Base-by-base conservation (phyloP, 2,329 filamentous ascomycete species). In the Uncinocarpus reesii region DNA sequence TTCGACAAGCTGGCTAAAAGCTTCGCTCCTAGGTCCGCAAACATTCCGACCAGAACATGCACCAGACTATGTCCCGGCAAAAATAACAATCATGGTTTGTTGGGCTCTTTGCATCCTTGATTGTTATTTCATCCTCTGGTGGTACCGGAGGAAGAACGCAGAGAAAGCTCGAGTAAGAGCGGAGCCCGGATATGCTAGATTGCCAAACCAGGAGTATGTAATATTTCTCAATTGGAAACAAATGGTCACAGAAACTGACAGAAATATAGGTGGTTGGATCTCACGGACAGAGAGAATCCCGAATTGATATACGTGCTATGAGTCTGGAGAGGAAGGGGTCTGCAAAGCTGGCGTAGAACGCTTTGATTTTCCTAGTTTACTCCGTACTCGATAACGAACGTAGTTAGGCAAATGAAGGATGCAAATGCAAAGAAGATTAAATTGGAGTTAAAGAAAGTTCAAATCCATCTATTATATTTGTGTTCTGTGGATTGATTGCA, bases 231-330 rank as follows among this genome's bases (percentile, higher is more conserved):
- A 20, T 18, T 26, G 28, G 13, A 28, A 45, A 38, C 50, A 46
- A 50, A 23, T 49, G 42, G 7, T 11, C 16, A 10, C 36, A n/a
- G 42, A 46, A 38, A 13, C 26, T 36, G 8, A 49, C 23, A 10
- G 13, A 32, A 13, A 20, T 26, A 18, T 28, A 70, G 66, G 48
- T 73, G 77, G 64, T 67, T 78, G 49, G 80, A 84, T 59, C 62
- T 84, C 53, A 84, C 80, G 3, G 81, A 84, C 58, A 65, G 70
- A 48, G 80, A 84, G 67, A 84, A 82, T 52, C 66, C 70, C 1
- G 76, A 83, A 59, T 83, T 84, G 58, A 62, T 76, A 0, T 84
- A 84, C 59, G 73, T 70, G 16, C 52, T 79, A 41, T 78, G 65
- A 61, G 41, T 16, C 13, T 28, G 29, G 21, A 7, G 13, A 4